Conservation (phyloP, 768 basidiomycete genomes). For the Phallus indusiatus region DNA sequence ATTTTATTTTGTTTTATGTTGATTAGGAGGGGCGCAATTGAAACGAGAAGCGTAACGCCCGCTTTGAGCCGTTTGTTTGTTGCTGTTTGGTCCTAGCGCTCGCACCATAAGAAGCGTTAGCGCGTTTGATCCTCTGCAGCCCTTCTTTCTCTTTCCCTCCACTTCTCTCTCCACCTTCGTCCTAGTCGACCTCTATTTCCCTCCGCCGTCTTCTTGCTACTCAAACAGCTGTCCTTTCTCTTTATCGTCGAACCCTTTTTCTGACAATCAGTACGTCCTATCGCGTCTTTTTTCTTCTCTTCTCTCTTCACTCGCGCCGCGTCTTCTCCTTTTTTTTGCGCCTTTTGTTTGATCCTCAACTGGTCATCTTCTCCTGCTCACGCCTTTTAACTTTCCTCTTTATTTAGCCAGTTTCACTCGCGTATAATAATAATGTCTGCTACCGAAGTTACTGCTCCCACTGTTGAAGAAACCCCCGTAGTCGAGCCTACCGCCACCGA, state of each 20-base stretch:
- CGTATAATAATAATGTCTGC: slow-evolving; percentile 82
- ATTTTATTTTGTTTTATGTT: no score
- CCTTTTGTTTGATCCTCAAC: slow-evolving; percentile 11
- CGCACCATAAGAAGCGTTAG: slow-evolving; percentile 25
- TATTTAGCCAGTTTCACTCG: slow-evolving; percentile 34
- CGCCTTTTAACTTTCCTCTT: slow-evolving; percentile 12
- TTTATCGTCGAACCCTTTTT: slow-evolving; percentile 17
- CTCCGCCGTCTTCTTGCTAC: slow-evolving; percentile 5
- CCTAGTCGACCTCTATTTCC: slow-evolving; percentile 1
- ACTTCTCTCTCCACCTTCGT: slow-evolving; percentile 26
- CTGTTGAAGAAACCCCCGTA: slow-evolving; percentile 8
- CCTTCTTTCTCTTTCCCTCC: slow-evolving; percentile 30
- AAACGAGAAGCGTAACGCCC: background rate
- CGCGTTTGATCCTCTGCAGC: slow-evolving; percentile 19
- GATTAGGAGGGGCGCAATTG: background rate
- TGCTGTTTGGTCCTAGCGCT: slow-evolving; percentile 4
- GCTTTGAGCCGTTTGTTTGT: slow-evolving; percentile 2
- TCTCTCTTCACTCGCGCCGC: slow-evolving; percentile 10
- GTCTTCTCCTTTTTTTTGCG: background rate
- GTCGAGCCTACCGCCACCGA: slow-evolving; percentile 31
- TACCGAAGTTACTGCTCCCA: slow-evolving; percentile 12
- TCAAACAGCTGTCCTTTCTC: slow-evolving; percentile 25
- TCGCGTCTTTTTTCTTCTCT: slow-evolving; percentile 31
- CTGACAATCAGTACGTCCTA: slow-evolving; percentile 22
- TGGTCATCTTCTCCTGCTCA: background rate